Percentiles rank a stretch among this genome's conserved stretches.
Conservation (phyloP, 1,284 basidiomycete genomes). For the Mycena sp. region DNA sequence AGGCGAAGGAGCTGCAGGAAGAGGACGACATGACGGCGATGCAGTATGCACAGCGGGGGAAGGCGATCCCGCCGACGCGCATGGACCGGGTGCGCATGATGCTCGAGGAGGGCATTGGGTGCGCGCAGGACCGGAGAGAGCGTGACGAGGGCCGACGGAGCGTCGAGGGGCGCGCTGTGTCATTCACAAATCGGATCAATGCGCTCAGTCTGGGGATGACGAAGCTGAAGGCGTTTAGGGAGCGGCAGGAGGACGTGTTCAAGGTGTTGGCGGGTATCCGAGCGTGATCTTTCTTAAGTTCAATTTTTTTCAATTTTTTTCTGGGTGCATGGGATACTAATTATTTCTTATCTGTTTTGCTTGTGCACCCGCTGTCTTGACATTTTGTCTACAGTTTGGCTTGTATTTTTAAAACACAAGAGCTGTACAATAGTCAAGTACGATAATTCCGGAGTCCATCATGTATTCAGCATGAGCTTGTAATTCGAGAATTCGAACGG, state of each 20-base stretch:
- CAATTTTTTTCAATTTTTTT: neutral
- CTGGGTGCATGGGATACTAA: constrained; percentile 1
- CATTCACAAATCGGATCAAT: constrained; percentile 80
- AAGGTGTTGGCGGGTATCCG: constrained; percentile 62
- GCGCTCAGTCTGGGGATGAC: constrained; percentile 75
- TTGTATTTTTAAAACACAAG: constrained; percentile 17
- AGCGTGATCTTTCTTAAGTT: neutral
- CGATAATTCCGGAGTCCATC: too few species aligned
- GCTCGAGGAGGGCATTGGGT: constrained; percentile 66
- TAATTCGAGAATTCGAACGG: too few species aligned
- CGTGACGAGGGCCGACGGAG: constrained; percentile 52
- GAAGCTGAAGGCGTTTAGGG: constrained; percentile 71
- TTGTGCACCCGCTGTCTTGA: constrained; percentile 2
- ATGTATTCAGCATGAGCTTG: too few species aligned
- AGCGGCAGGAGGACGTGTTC: constrained; percentile 77
- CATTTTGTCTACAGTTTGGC: neutral
- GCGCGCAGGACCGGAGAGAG: constrained; percentile 39
- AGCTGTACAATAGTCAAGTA: neutral
- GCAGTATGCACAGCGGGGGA: constrained; percentile 52
- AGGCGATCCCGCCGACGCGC: constrained; percentile 56
- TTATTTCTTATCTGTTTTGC: constrained; percentile 1
- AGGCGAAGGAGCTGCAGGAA: constrained; percentile 60
- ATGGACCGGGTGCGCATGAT: constrained; percentile 70
- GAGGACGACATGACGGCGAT: constrained; percentile 68
- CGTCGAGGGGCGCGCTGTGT: constrained; percentile 59